Conservation (phyloP, 441 rosid genomes). For the Pelargonium fulgidum region DNA sequence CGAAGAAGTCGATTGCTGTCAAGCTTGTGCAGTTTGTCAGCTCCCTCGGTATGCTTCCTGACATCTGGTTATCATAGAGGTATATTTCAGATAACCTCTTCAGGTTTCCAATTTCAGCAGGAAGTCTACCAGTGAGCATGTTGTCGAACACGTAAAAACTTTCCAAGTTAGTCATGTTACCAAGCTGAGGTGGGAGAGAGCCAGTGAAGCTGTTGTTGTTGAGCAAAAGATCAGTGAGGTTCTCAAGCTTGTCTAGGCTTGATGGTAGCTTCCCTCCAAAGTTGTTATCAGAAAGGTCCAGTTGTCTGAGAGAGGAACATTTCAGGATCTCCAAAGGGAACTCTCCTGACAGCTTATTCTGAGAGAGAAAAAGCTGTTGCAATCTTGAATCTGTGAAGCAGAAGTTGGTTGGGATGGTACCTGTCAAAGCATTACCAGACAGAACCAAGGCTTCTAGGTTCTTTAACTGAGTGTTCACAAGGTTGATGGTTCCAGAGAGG, state of each 20-base stretch:
- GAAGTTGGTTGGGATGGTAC: conserved; percentile 47
- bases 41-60: conserved; percentile 70
- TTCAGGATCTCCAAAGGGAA: conserved; percentile 54
- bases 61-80: conserved; percentile 71
- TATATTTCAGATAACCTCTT: conserved; percentile 41
- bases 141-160: conserved; percentile 54
- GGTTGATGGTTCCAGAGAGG: conserved; percentile 51
- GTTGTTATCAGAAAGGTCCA: conserved; percentile 59
- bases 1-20: conserved; percentile 56
- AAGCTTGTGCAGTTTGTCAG: conserved; percentile 68
- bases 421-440: conserved; percentile 46
- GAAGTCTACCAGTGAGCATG: conserved; percentile 54
- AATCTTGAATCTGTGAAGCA: conserved; percentile 49
- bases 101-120: conserved; percentile 59
- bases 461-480: conserved; percentile 34
- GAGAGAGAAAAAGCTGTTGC: conserved; percentile 42
- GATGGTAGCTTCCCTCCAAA: conserved; percentile 54
- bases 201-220: conserved; percentile 66
- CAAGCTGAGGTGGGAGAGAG: conserved; percentile 53
- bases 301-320: conserved; percentile 49
- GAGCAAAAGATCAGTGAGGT: conserved; percentile 51
- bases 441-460: conserved; percentile 47
- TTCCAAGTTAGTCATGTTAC: conserved; percentile 57
- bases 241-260: conserved; percentile 42
- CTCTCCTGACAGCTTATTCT: conserved; percentile 52